Conservation (phyloP, 2,329 filamentous ascomycete genomes). For the Aureobasidium melanogenum region DNA sequence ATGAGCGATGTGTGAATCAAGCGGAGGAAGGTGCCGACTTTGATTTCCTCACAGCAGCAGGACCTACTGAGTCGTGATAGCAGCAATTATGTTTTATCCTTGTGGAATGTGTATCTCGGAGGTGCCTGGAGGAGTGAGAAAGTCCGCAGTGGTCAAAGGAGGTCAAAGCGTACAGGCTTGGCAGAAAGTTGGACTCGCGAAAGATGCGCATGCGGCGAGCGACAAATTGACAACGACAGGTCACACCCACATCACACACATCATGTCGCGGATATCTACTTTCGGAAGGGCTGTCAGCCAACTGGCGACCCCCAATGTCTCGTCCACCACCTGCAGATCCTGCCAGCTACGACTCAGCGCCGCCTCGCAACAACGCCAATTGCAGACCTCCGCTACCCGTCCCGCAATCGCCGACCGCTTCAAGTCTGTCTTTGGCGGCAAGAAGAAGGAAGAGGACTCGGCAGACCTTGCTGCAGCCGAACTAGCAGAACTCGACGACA, state of each 20-base stretch:
- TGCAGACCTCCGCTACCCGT: neutral
- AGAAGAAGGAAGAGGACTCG: neutral
- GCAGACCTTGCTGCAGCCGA: neutral
- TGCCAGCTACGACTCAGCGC: neutral
- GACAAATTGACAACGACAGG: neutral
- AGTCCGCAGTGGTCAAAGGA: neutral
- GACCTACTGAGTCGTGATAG: neutral
- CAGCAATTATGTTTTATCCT: too few species aligned
- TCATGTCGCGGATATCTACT: constrained; percentile 2
- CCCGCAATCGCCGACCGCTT: neutral
- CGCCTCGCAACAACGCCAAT: constrained; percentile 2
- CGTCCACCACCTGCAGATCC: neutral
- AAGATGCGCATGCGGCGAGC: constrained; percentile 3
- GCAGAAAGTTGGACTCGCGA: constrained; percentile 7
- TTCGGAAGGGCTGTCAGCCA: neutral
- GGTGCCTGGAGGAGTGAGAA: neutral
- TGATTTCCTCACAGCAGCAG: constrained; percentile 44
- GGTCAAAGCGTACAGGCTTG: neutral
- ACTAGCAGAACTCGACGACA: neutral
- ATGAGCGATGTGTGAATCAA: constrained; percentile 51
- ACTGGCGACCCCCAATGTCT: neutral
- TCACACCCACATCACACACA: neutral
- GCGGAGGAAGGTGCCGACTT: constrained; percentile 53
- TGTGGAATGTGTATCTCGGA: neutral
- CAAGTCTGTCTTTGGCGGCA: neutral